A percentile compares a stretch with the other conserved stretches of the same genome.
These are phyloP conservation scores for Fonsecaea multimorphosa DNA, from an alignment of 2,329 filamentous ascomycete genomes.

Conservation along the genomic window DNA sequence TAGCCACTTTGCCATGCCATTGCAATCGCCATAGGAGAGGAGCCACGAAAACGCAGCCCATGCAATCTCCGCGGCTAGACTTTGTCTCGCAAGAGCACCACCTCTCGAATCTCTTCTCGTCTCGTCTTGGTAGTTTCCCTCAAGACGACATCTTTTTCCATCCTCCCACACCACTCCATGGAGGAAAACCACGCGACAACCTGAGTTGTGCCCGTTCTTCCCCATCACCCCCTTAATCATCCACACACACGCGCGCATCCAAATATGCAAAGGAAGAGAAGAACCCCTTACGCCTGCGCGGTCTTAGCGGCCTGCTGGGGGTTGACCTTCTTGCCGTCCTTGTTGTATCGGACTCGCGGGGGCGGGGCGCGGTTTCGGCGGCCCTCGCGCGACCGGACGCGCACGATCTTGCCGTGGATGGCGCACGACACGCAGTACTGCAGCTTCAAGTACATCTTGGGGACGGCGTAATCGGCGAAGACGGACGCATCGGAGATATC, in stretches of 20 bases:
- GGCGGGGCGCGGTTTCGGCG: conserved; percentile 99
- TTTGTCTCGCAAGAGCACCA: background rate
- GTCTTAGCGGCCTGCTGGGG: conserved; percentile 75
- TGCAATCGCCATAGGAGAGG: background rate
- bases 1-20: background rate
- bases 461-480: conserved; percentile 98
- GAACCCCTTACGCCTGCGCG: conserved; percentile 43
- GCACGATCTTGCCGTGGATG: conserved; percentile 99
- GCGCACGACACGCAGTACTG: conserved; percentile 99
- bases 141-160: background rate
- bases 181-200: background rate
- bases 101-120: background rate
- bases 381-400: conserved; percentile 95
- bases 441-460: conserved; percentile 99
- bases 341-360: conserved; percentile 98
- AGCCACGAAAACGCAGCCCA: background rate
- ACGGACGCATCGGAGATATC: conserved; percentile 99
- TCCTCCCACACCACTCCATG: background rate
- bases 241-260: conserved; percentile 1
- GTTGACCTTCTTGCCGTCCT: conserved; percentile 99
- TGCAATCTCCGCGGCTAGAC: background rate
- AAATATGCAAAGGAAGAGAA: conserved; percentile 5
- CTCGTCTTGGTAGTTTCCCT: background rate
- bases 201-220: background rate
- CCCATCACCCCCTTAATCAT: too few relatives aligned